Evolutionary conservation across 805 yeast species (phyloP).

Genomic region (Starmerella davenportii): DNA sequence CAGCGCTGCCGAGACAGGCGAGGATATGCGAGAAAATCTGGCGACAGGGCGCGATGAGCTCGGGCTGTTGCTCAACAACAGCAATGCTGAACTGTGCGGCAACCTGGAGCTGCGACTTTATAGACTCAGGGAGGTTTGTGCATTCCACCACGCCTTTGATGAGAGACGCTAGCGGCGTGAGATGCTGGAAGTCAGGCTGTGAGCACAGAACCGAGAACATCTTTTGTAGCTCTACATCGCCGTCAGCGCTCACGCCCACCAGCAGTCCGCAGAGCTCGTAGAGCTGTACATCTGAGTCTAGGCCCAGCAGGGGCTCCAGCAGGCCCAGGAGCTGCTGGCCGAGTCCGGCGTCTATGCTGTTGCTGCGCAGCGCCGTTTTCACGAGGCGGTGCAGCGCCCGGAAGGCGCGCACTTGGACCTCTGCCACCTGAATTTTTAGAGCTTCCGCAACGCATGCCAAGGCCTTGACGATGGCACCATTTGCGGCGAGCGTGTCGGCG

Average conservation of each 20-base stretch:
- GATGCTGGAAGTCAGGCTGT: slow-evolving; percentile 35
- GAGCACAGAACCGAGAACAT: slow-evolving; percentile 64
- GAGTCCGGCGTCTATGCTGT: neutral
- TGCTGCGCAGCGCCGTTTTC: neutral
- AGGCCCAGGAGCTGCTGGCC: neutral
- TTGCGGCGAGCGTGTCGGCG: neutral
- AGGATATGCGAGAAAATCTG: slow-evolving; percentile 76
- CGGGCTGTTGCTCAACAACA: slow-evolving; percentile 57
- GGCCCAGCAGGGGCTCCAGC: neutral
- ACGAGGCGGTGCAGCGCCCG: neutral
- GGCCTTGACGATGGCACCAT: neutral
- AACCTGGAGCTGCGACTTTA: slow-evolving; percentile 37
- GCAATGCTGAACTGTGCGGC: slow-evolving; percentile 71
- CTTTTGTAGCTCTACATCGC: slow-evolving; percentile 42
- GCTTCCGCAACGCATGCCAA: neutral
- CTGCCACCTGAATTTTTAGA: neutral
- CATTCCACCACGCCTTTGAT: slow-evolving; percentile 62
- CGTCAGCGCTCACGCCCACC: slow-evolving; percentile 35
- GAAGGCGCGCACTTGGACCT: neutral
- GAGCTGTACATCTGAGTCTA: slow-evolving; percentile 24
- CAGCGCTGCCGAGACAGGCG: slow-evolving; percentile 42
- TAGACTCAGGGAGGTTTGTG: slow-evolving; percentile 8
- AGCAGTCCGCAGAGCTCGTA: slow-evolving; percentile 77
- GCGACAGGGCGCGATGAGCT: slow-evolving; percentile 69
- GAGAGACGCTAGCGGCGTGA: slow-evolving; percentile 79